These are phyloP conservation scores for Pyricularia sp. DNA, from an alignment of 2,329 filamentous ascomycete species.

Conservation along the genomic window DNA sequence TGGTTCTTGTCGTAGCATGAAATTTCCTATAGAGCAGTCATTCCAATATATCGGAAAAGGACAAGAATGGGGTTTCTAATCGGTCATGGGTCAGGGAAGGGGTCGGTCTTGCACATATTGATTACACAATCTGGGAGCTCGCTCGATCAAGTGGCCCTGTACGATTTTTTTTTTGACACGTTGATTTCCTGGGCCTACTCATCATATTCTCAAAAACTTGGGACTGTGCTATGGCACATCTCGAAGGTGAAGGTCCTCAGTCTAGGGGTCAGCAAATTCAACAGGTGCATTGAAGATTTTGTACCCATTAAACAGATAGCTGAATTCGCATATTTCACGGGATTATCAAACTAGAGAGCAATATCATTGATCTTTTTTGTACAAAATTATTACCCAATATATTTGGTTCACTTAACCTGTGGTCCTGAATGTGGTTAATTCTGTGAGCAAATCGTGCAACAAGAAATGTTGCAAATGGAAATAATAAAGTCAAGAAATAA, in stretches of 20 bases:
- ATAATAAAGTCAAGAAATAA: too few relatives aligned
- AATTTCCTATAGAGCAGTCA: constrained; percentile 2
- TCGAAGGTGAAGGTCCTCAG: not conserved
- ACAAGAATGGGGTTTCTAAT: constrained; percentile 1
- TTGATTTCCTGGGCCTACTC: not conserved
- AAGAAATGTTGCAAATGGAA: too few relatives aligned
- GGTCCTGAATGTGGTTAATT: too few relatives aligned
- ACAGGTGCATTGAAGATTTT: not conserved
- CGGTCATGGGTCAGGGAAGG: not conserved
- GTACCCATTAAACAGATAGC: not conserved
- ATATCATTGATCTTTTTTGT: not conserved
- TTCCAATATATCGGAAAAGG: constrained; percentile 4
- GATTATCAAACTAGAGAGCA: not conserved
- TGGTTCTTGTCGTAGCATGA: constrained; percentile 12
- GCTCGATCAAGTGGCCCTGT: constrained; percentile 5
- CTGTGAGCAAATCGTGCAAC: too few relatives aligned
- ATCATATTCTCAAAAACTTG: not conserved
- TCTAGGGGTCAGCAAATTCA: not conserved
- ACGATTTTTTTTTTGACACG: constrained; percentile 4
- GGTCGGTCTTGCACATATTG: not conserved
- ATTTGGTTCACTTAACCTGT: not conserved
- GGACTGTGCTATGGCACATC: not conserved
- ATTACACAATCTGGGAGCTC: constrained; percentile 2
- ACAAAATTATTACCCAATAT: not conserved
- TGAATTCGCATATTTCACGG: not conserved